phyloP scores from a whole-genome alignment of 176 grass and related monocot genomes.

The Coix lacrymajobi region DNA sequence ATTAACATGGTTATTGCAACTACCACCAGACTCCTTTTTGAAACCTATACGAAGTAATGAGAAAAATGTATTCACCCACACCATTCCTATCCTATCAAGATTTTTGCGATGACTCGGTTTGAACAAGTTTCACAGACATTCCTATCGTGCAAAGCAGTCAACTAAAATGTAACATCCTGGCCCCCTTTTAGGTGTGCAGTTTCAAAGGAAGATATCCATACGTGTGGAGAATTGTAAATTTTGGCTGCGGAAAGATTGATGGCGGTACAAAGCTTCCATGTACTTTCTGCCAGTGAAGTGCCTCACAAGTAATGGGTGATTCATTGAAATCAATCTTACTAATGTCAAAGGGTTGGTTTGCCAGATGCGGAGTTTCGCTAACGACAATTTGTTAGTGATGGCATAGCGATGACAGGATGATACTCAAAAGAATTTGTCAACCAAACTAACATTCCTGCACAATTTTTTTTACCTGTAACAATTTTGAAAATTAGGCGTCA shows the following conservation, averaged over 20 bases:
- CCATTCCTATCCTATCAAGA: constrained; percentile 5
- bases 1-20: constrained; percentile 6
- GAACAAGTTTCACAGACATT: constrained; percentile 26
- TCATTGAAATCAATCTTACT: constrained; percentile 26
- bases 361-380: constrained; percentile 31
- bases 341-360: constrained; percentile 56
- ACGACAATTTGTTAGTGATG: constrained; percentile 34
- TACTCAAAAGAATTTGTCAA: constrained; percentile 10
- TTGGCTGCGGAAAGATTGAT: constrained; percentile 33
- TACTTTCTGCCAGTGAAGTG: constrained; percentile 46
- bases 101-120: constrained; percentile 29
- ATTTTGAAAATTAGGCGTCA: neutral
- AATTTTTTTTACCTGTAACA: constrained; percentile 11
- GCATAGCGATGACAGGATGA: constrained; percentile 2
- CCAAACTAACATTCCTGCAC: neutral
- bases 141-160: constrained; percentile 43
- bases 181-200: constrained; percentile 57
- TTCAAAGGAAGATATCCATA: constrained; percentile 41
- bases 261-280: constrained; percentile 18
- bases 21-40: neutral
- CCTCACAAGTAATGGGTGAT: constrained; percentile 42
- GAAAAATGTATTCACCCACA: constrained; percentile 1
- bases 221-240: neutral
- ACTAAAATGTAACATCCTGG: constrained; percentile 57
- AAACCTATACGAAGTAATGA: constrained; percentile 12